phyloP scores from a whole-genome alignment of 371 early-diverging fungal species.

The Thermomucor indicae-seudaticae region DNA sequence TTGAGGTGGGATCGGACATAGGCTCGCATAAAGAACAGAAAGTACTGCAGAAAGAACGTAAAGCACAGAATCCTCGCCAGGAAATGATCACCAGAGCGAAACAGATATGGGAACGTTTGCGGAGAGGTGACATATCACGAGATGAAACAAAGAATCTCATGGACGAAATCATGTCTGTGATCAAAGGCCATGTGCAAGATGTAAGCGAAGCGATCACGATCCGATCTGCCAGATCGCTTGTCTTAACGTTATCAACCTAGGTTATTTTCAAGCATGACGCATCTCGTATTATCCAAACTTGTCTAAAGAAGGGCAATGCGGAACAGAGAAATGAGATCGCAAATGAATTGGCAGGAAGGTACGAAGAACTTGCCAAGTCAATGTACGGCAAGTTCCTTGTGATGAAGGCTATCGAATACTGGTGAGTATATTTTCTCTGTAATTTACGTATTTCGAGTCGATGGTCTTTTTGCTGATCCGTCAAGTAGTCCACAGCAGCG shows the following conservation, averaged over 20 bases:
- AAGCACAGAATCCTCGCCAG: conserved; percentile 65
- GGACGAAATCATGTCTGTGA: conserved; percentile 74
- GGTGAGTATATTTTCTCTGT: too few species aligned
- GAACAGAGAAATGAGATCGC: conserved; percentile 80
- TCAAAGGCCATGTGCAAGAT: conserved; percentile 82
- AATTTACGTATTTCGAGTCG: too few species aligned
- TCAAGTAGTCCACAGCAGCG: conserved; percentile 71
- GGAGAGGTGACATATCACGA: conserved; percentile 66
- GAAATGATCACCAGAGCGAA: conserved; percentile 73
- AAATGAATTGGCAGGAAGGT: conserved; percentile 74
- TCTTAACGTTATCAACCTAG: conserved; percentile 17
- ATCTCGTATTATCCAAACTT: conserved; percentile 89
- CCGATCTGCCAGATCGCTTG: background rate
- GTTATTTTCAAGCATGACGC: conserved; percentile 95
- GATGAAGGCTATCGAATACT: conserved; percentile 80
- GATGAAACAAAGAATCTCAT: conserved; percentile 66
- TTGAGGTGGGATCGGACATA: too few species aligned
- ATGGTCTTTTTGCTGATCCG: too few species aligned
- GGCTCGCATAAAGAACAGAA: conserved; percentile 12
- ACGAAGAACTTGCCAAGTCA: conserved; percentile 68
- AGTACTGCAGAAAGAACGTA: conserved; percentile 51
- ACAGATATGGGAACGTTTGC: conserved; percentile 84
- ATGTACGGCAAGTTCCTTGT: conserved; percentile 92
- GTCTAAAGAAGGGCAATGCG: conserved; percentile 82
- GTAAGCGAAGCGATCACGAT: conserved; percentile 24